Evolutionary conservation across 2,329 filamentous ascomycete genomes (phyloP), one percentile per base, ranked within the genome.

Genomic region (Gremmenia infestans): DNA sequence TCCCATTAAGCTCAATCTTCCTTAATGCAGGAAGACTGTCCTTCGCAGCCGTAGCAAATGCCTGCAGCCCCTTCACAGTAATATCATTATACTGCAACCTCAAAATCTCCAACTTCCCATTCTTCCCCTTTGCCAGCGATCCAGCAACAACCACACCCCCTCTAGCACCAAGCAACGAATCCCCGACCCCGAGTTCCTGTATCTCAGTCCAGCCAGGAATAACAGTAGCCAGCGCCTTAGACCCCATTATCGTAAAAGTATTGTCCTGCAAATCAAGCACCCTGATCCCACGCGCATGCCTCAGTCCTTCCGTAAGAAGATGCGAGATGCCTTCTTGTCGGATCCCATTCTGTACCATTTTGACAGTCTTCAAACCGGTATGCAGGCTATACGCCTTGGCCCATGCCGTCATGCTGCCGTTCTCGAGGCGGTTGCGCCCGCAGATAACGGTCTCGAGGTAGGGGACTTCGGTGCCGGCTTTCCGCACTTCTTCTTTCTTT

Each of bases 261-360:
- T 99, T 99, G 75, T 99, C 94, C 73, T 99, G 93, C 59, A 99
- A 77, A 75, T 99, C 94, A 52, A 99, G 76, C 14, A 91, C 81
- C 70, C 86, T 79, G 54, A 99, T 80, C 46, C 78, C 76, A 35
- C 76, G 78, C 50, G 90, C 83, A 66, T 89, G 80, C 61, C 80
- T 82, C 52, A 99, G 79, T 60, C 94, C 94, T 52, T 92, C 79
- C 58, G 82, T 85, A 61, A 99, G 77, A 55, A 99, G 78, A 63
- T 87, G 81, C 48, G 86, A 86, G 68, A 97, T 94, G 58, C 94
- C 94, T 72, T 97, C 91, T 70, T 93, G 90, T 45, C 94, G 83
- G 65, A 99, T 99, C 52, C 94, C 94, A 72, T 99, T 97, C 74
- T 97, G 94, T 25, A 96, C 91, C 94, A 99, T 97, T 79, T 93